Conservation (phyloP, 139 green algal species). For the Tetraselmis chui region DNA sequence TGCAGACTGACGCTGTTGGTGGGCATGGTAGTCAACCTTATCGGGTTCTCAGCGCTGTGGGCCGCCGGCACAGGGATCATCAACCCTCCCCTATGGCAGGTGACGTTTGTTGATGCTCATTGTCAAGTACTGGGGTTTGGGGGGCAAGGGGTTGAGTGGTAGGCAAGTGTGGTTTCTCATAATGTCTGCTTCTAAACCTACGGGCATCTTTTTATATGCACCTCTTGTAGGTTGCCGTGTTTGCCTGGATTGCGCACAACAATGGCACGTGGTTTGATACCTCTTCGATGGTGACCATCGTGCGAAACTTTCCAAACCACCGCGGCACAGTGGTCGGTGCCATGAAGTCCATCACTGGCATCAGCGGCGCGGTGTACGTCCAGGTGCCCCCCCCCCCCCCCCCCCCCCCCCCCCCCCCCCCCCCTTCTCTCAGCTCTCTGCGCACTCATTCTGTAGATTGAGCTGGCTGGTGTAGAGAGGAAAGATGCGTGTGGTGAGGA, state of each 20-base stretch:
- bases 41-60: neutral
- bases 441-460: neutral
- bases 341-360: slow-evolving; percentile 58
- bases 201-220: neutral
- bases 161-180: too few species aligned
- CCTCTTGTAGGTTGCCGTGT: neutral
- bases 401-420: slow-evolving; percentile 15
- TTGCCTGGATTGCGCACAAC: slow-evolving; percentile 40
- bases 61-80: neutral
- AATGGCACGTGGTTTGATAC: slow-evolving; percentile 65
- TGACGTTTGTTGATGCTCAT: too few species aligned
- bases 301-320: slow-evolving; percentile 68
- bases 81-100: neutral
- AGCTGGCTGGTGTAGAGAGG: neutral
- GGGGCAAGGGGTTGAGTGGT: too few species aligned
- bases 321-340: slow-evolving; percentile 70
- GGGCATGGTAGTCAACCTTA: neutral
- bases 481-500: neutral
- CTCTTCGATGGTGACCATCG: slow-evolving; percentile 55
- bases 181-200: too few species aligned
- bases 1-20: neutral
- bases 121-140: too few species aligned
- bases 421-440: neutral
- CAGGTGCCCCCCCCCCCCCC: slow-evolving; percentile 17
- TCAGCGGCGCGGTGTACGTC: slow-evolving; percentile 23